phyloP scores from a whole-genome alignment of 164 flowering plant species.

The Akebia trifoliata region DNA sequence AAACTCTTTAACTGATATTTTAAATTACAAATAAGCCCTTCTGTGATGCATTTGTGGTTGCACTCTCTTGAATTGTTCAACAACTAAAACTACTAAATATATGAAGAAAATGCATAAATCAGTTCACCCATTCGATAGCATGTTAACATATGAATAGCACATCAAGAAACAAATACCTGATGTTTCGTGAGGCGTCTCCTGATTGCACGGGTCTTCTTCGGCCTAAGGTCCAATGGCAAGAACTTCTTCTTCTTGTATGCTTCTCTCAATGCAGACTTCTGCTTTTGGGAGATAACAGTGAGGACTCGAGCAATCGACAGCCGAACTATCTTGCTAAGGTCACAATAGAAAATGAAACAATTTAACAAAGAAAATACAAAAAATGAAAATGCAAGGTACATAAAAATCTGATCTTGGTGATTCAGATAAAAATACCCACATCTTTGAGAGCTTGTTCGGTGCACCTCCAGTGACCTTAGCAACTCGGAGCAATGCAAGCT shows the following conservation, averaged over 20 bases:
- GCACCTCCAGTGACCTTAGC: slow-evolving; percentile 84
- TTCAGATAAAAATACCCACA: slow-evolving; percentile 25
- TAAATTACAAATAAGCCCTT: no score
- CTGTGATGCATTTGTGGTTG: no score
- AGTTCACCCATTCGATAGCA: no score
- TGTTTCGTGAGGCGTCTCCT: slow-evolving; percentile 75
- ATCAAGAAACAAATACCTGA: slow-evolving; percentile 36
- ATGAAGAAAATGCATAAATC: no score
- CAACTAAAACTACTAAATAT: no score
- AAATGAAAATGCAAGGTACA: no score
- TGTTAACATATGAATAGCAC: no score
- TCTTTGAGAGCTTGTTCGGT: slow-evolving; percentile 77
- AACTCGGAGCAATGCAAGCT: slow-evolving; percentile 68
- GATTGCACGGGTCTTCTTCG: slow-evolving; percentile 83
- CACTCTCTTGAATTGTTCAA: no score
- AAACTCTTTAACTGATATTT: no score
- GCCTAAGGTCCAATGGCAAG: slow-evolving; percentile 75
- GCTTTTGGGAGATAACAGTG: slow-evolving; percentile 79
- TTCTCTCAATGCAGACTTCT: slow-evolving; percentile 70
- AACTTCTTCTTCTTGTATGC: slow-evolving; percentile 70
- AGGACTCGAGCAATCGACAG: slow-evolving; percentile 64
- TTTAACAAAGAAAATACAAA: neutral
- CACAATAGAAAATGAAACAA: neutral
- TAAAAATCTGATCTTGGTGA: no score
- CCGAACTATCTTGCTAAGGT: slow-evolving; percentile 79